These are phyloP conservation scores for Boletus huronensis DNA, from an alignment of 768 basidiomycete species.

Conservation along the genomic window DNA sequence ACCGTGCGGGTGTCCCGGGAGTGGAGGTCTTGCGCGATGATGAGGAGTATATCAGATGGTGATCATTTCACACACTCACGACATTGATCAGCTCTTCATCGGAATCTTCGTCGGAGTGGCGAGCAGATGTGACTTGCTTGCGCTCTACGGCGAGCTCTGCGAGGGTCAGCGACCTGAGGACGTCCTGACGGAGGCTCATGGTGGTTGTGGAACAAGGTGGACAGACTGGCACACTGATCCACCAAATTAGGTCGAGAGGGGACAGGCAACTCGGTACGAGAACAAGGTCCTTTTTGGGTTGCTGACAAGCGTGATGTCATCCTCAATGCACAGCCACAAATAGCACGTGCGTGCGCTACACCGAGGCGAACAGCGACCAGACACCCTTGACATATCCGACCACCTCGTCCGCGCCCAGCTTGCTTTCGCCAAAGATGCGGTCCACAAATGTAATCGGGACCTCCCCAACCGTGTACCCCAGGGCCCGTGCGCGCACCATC, in stretches of 20 bases:
- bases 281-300: conserved; percentile 7
- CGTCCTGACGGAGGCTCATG: conserved; percentile 68
- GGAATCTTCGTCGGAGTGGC: conserved; percentile 44
- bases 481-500: conserved; percentile 84
- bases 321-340: conserved; percentile 1
- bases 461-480: conserved; percentile 86
- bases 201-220: conserved; percentile 30
- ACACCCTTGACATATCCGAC: conserved; percentile 86
- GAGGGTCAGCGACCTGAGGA: conserved; percentile 54
- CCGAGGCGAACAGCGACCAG: conserved; percentile 70
- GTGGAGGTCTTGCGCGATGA: conserved; percentile 49
- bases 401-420: conserved; percentile 84
- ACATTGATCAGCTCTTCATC: conserved; percentile 72
- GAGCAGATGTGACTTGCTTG: conserved; percentile 14
- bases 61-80: conserved; percentile 39
- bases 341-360: conserved; percentile 38
- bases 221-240: neutral
- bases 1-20: conserved; percentile 65
- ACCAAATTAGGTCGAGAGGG: neutral
- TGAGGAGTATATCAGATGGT: conserved; percentile 8
- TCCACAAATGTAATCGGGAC: conserved; percentile 95
- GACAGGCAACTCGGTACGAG: neutral
- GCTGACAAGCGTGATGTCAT: conserved; percentile 27
- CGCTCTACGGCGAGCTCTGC: conserved; percentile 30
- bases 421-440: conserved; percentile 90